Percentiles rank a stretch among this genome's conserved stretches.
These are phyloP conservation scores for Blastobotrys ciferrii DNA, from an alignment of 1,139 yeast genomes.

Conservation along the genomic window DNA sequence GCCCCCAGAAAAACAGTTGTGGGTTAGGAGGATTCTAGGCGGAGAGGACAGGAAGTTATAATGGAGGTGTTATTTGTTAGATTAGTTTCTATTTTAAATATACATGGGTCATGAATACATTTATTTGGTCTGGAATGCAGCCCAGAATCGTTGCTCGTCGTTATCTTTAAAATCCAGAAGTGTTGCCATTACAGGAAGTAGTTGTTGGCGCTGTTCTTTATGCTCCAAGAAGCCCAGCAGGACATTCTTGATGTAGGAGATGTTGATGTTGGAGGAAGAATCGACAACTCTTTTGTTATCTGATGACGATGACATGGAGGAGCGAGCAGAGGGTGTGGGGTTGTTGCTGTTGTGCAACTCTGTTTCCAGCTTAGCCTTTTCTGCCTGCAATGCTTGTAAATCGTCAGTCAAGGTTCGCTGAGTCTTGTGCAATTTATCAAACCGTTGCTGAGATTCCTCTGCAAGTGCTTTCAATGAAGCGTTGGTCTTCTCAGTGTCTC, in stretches of 20 bases:
- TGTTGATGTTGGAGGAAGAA: slow-evolving; percentile 38
- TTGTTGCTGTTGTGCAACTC: slow-evolving; percentile 10
- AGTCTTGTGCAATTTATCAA: slow-evolving; percentile 49
- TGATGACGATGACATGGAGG: slow-evolving; percentile 5
- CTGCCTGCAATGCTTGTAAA: slow-evolving; percentile 29
- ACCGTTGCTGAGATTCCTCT: slow-evolving; percentile 36
- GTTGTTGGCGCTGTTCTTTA: slow-evolving; percentile 80
- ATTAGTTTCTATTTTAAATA: background rate
- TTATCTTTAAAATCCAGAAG: slow-evolving; percentile 62
- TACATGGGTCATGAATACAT: slow-evolving; percentile 1
- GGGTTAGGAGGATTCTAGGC: no score
- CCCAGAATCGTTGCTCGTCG: slow-evolving; percentile 69
- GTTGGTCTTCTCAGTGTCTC: slow-evolving; percentile 33
- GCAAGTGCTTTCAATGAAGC: slow-evolving; percentile 34
- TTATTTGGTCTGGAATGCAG: slow-evolving; percentile 45
- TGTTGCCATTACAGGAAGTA: slow-evolving; percentile 81
- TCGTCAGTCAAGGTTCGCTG: slow-evolving; percentile 70
- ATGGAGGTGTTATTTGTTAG: no score
- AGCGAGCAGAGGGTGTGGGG: slow-evolving; percentile 11
- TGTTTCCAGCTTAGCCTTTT: slow-evolving; percentile 25
- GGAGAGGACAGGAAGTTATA: no score
- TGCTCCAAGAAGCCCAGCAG: slow-evolving; percentile 86
- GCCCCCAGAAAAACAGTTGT: no score
- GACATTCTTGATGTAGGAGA: slow-evolving; percentile 84
- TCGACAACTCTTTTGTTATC: slow-evolving; percentile 5